phyloP scores from a whole-genome alignment of 305 asterid genomes.

The Fraxinus sp. region DNA sequence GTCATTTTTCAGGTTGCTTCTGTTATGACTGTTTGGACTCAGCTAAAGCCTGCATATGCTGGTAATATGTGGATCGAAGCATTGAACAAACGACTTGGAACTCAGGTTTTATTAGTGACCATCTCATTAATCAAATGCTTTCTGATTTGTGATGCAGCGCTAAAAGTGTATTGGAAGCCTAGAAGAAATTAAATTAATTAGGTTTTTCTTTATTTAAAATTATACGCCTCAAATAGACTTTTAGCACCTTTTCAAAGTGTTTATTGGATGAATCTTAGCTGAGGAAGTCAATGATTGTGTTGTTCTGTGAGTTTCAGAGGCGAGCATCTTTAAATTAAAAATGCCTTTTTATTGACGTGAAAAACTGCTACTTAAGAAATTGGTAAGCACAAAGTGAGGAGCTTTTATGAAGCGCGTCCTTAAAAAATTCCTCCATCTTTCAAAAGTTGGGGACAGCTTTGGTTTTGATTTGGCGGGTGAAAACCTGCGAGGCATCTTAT shows the following conservation, averaged over 20 bases:
- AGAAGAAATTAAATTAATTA: neutral
- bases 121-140: neutral
- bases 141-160: neutral
- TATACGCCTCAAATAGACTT: neutral
- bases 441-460: neutral
- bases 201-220: neutral
- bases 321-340: neutral
- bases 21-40: constrained; percentile 92
- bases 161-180: neutral
- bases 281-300: neutral
- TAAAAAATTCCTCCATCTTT: neutral
- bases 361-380: neutral
- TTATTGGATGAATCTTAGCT: constrained; percentile 1
- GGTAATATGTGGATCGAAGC: constrained; percentile 93
- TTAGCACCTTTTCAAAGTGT: neutral
- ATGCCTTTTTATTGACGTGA: neutral
- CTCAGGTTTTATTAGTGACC: constrained; percentile 50
- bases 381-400: neutral
- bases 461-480: neutral
- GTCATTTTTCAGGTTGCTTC: constrained; percentile 72
- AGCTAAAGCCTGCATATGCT: constrained; percentile 78
- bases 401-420: neutral
- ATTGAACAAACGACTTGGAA: constrained; percentile 86
- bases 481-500: neutral
- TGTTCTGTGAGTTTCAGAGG: neutral